Evolutionary conservation across 1,139 yeast genomes (phyloP).

Genomic region (Zhuliangozyma parablackwelliae): DNA sequence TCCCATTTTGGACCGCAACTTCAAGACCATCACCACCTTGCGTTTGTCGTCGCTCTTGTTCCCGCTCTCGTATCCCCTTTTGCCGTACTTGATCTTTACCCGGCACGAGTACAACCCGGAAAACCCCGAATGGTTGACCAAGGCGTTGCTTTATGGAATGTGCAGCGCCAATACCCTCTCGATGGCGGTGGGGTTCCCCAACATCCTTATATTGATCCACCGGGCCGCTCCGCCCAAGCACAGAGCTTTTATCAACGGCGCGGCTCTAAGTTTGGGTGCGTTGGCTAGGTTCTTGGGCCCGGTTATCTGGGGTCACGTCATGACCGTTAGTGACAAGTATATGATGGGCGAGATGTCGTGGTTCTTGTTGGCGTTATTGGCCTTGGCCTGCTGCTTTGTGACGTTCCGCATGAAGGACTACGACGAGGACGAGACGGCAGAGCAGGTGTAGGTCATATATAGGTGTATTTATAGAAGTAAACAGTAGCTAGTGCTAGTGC

Average conservation of each 20-base stretch:
- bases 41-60: conserved; percentile 36
- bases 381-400: conserved; percentile 28
- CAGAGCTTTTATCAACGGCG: conserved; percentile 49
- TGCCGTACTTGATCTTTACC: conserved; percentile 50
- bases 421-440: conserved; percentile 15
- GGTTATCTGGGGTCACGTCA: conserved; percentile 51
- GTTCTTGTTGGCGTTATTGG: conserved; percentile 38
- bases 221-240: conserved; percentile 45
- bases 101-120: conserved; percentile 24
- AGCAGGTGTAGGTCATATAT: not conserved
- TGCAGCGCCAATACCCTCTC: conserved; percentile 27
- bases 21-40: conserved; percentile 43
- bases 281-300: conserved; percentile 60
- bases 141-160: conserved; percentile 19
- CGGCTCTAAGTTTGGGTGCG: conserved; percentile 46
- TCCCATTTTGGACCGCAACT: conserved; percentile 51
- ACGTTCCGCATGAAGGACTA: conserved; percentile 30
- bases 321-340: conserved; percentile 43
- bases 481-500: too few relatives aligned
- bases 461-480: too few relatives aligned
- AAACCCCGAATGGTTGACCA: conserved; percentile 21
- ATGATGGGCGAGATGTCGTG: conserved; percentile 49
- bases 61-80: conserved; percentile 44
- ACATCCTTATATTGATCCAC: conserved; percentile 40
- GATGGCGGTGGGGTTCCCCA: conserved; percentile 37